Evolutionary conservation across 2,329 filamentous ascomycete species (phyloP).

Genomic region (Chalaropsis thielavioides): DNA sequence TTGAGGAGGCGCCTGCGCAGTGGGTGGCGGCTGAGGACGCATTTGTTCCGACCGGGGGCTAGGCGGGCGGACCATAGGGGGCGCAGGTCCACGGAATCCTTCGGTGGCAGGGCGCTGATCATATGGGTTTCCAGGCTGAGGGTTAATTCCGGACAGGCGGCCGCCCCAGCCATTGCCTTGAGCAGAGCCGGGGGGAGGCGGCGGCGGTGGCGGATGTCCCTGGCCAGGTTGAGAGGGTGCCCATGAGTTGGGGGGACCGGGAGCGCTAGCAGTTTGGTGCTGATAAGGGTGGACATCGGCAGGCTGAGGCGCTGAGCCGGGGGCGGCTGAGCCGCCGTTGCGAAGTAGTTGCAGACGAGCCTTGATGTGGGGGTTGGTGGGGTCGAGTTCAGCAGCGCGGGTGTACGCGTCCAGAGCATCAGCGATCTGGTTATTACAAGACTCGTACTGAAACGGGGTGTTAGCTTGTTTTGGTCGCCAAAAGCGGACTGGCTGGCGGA

Average conservation of each 20-base stretch:
- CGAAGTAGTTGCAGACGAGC: conserved; percentile 80
- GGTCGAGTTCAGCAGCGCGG: conserved; percentile 85
- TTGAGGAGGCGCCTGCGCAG: conserved; percentile 14
- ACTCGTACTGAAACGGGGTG: conserved; percentile 58
- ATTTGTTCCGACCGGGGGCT: conserved; percentile 64
- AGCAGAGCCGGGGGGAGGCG: conserved; percentile 24
- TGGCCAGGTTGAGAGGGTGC: conserved; percentile 56
- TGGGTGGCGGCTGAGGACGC: conserved; percentile 23
- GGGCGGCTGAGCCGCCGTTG: conserved; percentile 60
- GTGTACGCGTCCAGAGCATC: conserved; percentile 94
- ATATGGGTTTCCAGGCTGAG: conserved; percentile 65
- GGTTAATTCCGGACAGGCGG: conserved; percentile 65
- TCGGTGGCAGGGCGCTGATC: conserved; percentile 52
- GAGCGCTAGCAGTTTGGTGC: conserved; percentile 71
- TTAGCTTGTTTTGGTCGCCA: too few species aligned
- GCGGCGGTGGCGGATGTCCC: conserved; percentile 28
- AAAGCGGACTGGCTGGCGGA: too few species aligned
- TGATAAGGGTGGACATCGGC: conserved; percentile 93
- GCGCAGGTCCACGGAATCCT: conserved; percentile 51
- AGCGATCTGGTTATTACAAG: conserved; percentile 95
- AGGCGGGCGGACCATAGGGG: conserved; percentile 53
- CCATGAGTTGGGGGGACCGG: conserved; percentile 80
- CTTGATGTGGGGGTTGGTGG: conserved; percentile 88
- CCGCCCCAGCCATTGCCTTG: conserved; percentile 41
- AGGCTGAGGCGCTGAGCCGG: conserved; percentile 60